Evolutionary conservation across 148 eudicot genomes (phyloP).

Genomic region (Rhododendron simsii): DNA sequence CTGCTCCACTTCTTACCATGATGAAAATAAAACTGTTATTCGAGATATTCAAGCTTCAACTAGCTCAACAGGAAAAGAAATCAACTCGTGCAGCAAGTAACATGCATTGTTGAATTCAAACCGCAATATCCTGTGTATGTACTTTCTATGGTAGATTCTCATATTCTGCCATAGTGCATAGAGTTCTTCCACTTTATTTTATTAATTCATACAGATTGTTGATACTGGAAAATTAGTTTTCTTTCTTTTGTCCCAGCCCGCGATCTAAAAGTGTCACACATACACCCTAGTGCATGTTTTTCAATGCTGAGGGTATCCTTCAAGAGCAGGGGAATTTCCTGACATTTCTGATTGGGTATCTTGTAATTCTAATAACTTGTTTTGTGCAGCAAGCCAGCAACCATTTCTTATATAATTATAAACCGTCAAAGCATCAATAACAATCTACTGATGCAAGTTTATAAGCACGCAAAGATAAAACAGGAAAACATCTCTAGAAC

Average conservation of each 20-base stretch:
- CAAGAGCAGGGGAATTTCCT: not conserved
- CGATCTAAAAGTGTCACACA: not conserved
- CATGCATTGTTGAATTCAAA: not conserved
- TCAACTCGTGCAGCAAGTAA: not conserved
- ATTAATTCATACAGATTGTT: not conserved
- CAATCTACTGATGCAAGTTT: not conserved
- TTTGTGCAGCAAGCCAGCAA: not conserved
- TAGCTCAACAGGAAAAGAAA: not conserved
- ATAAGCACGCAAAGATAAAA: not conserved
- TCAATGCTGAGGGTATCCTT: not conserved
- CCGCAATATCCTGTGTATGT: not conserved
- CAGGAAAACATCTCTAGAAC: not conserved
- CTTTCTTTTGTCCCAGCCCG: not conserved
- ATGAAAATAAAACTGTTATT: not conserved
- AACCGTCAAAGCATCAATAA: not conserved
- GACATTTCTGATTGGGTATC: not conserved
- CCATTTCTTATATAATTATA: not conserved
- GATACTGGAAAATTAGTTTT: not conserved
- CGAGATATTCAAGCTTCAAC: not conserved
- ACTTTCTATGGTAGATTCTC: not conserved
- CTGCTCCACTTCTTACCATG: constrained; percentile 59
- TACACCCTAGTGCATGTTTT: not conserved
- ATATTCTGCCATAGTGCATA: not conserved
- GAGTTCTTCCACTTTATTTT: not conserved
- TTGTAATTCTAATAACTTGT: not conserved